Percentiles rank a stretch among this genome's conserved stretches.
Evolutionary conservation across 345 rosid species (phyloP).

Genomic region (Syzygium oleosum): DNA sequence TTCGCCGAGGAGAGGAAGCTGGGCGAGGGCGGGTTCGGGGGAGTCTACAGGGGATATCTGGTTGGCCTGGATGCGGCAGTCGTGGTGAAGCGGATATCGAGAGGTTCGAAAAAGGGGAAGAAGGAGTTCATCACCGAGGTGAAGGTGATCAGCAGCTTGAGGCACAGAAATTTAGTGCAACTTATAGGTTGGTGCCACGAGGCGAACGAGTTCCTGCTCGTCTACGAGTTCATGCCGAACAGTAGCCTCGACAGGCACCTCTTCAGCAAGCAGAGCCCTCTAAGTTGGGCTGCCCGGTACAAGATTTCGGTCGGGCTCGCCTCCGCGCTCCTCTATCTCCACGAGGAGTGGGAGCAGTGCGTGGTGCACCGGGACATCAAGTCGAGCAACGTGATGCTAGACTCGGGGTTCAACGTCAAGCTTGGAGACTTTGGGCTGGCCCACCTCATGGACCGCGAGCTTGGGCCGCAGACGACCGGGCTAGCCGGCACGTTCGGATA

Average conservation of each 20-base stretch:
- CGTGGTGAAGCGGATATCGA: conserved; percentile 16
- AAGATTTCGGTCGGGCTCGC: conserved; percentile 17
- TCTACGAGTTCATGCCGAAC: conserved; percentile 13
- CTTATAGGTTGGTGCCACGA: conserved; percentile 30
- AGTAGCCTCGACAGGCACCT: conserved; percentile 13
- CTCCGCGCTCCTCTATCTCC: conserved; percentile 15
- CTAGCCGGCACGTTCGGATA: conserved; percentile 24
- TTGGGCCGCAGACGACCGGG: conserved; percentile 5
- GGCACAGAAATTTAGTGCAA: conserved; percentile 24
- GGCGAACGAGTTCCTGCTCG: conserved; percentile 12
- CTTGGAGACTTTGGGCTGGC: conserved; percentile 35
- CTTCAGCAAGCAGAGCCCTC: background rate
- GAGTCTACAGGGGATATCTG: conserved; percentile 16
- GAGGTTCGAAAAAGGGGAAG: conserved; percentile 11
- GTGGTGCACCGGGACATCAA: conserved; percentile 28
- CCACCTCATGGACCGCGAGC: conserved; percentile 19
- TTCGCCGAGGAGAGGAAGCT: conserved; percentile 10
- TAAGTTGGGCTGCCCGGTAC: conserved; percentile 17
- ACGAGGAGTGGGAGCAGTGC: conserved; percentile 18
- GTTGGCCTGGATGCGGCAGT: background rate
- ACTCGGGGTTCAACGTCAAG: conserved; percentile 12
- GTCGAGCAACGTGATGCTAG: conserved; percentile 22
- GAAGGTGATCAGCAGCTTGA: conserved; percentile 14
- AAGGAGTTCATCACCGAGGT: conserved; percentile 21
- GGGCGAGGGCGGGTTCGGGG: conserved; percentile 23